Evolutionary conservation across 2,329 filamentous ascomycete genomes (phyloP).

Genomic region (Arthroderma sp.): DNA sequence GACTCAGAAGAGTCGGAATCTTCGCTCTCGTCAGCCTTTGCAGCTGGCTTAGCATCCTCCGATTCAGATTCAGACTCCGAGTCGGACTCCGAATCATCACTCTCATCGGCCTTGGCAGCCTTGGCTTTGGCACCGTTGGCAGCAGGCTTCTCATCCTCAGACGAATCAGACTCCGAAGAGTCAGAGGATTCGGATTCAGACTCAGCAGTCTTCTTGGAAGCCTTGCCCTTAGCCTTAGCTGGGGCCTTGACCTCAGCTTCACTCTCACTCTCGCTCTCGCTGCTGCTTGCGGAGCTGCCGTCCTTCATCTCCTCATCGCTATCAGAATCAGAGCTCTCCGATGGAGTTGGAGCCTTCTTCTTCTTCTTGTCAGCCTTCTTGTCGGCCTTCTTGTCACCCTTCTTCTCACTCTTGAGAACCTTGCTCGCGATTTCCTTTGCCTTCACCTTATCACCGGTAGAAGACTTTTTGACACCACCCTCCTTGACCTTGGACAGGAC

Average conservation of each 20-base stretch:
- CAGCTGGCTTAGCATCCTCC: constrained; percentile 11
- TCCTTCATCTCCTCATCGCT: constrained; percentile 7
- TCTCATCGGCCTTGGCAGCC: constrained; percentile 9
- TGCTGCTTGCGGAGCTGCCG: constrained; percentile 3
- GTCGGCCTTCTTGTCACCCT: constrained; percentile 9
- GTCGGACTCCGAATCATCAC: constrained; percentile 15
- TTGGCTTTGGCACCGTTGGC: constrained; percentile 13
- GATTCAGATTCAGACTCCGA: constrained; percentile 21
- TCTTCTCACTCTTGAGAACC: constrained; percentile 10
- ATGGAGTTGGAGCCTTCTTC: constrained; percentile 10
- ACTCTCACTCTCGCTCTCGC: constrained; percentile 12
- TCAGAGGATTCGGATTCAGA: constrained; percentile 19
- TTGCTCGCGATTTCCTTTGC: constrained; percentile 17
- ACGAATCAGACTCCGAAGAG: constrained; percentile 17
- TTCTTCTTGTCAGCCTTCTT: constrained; percentile 7
- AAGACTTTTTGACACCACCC: constrained; percentile 32
- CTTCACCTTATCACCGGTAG: constrained; percentile 26
- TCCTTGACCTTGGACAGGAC: constrained; percentile 36
- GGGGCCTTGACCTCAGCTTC: constrained; percentile 11
- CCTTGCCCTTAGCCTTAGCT: constrained; percentile 19
- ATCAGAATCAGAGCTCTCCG: constrained; percentile 7
- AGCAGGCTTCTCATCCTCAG: constrained; percentile 14
- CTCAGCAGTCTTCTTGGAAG: constrained; percentile 14
- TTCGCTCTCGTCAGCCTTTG: constrained; percentile 4
- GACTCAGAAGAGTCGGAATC: constrained; percentile 4